phyloP scores from a whole-genome alignment of 2,329 filamentous ascomycete species.

The Cadophora malorum region DNA sequence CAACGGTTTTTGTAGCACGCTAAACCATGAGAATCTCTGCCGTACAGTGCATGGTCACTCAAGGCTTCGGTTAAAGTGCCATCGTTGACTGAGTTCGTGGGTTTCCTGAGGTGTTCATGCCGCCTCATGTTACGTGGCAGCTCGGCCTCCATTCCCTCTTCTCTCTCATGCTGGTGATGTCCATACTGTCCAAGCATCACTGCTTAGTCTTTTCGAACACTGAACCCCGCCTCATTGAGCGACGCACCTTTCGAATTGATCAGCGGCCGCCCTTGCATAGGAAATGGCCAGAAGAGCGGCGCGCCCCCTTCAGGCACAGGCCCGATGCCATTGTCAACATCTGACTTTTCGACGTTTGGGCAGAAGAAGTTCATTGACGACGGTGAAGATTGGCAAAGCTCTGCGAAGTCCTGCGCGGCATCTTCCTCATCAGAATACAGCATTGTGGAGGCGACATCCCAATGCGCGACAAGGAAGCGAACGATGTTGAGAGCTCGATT shows the following conservation, averaged over 20 bases:
- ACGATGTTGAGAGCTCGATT: conserved; percentile 52
- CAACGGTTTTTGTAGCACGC: no score
- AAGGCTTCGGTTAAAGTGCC: no score
- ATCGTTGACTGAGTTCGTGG: no score
- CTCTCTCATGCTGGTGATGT: not conserved
- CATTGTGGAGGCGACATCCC: conserved; percentile 61
- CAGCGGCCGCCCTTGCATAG: conserved; percentile 41
- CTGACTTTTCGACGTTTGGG: conserved; percentile 30
- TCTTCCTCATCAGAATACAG: conserved; percentile 45
- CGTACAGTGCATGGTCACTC: no score
- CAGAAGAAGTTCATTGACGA: conserved; percentile 39
- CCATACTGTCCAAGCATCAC: not conserved
- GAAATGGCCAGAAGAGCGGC: conserved; percentile 44
- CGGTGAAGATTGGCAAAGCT: conserved; percentile 27
- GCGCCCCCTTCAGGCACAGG: conserved; percentile 25
- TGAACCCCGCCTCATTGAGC: conserved; percentile 36
- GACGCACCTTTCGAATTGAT: conserved; percentile 22
- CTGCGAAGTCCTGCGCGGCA: not conserved
- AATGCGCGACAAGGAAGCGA: conserved; percentile 62
- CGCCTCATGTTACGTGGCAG: no score
- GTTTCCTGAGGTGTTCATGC: no score
- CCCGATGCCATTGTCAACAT: conserved; percentile 45
- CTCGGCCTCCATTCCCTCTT: no score
- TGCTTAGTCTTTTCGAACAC: conserved; percentile 22
- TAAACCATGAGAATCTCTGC: no score